Percentiles rank a stretch among this genome's conserved stretches.
These are phyloP conservation scores for Cladosporium colombiae DNA, from an alignment of 2,329 filamentous ascomycete species.

Conservation along the genomic window DNA sequence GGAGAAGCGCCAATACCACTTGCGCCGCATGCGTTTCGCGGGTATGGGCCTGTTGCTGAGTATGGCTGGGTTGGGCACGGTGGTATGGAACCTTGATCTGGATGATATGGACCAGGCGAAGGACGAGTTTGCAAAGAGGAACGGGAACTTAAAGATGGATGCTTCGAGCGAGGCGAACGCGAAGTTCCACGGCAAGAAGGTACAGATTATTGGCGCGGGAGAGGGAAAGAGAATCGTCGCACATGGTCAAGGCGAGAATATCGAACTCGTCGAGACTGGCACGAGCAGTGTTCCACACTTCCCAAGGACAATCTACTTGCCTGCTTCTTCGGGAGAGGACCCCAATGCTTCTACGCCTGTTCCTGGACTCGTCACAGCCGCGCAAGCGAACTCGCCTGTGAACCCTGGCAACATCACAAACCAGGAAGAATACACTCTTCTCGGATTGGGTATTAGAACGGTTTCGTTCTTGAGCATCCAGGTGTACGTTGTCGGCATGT, in stretches of 20 bases:
- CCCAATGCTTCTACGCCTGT: slow-evolving; percentile 23
- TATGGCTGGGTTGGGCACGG: slow-evolving; percentile 32
- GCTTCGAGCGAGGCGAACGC: slow-evolving; percentile 37
- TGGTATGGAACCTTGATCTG: slow-evolving; percentile 38
- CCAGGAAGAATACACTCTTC: slow-evolving; percentile 75
- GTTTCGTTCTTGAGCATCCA: slow-evolving; percentile 89
- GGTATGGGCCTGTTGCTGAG: slow-evolving; percentile 40
- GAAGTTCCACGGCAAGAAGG: slow-evolving; percentile 56
- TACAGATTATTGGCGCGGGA: slow-evolving; percentile 63
- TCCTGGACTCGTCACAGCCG: slow-evolving; percentile 14
- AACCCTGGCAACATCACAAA: slow-evolving; percentile 38
- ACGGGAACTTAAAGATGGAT: slow-evolving; percentile 35
- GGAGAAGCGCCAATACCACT: slow-evolving; percentile 34
- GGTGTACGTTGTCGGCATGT: slow-evolving; percentile 93
- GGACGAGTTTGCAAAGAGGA: slow-evolving; percentile 25
- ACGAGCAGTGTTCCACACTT: slow-evolving; percentile 79
- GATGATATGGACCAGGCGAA: slow-evolving; percentile 34
- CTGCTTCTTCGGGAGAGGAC: slow-evolving; percentile 46
- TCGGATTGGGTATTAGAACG: slow-evolving; percentile 83
- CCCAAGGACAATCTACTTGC: slow-evolving; percentile 69
- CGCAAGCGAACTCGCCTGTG: slow-evolving; percentile 35
- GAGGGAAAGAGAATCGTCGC: slow-evolving; percentile 52
- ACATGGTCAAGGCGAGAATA: slow-evolving; percentile 53
- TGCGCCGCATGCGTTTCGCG: slow-evolving; percentile 39
- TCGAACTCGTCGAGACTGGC: slow-evolving; percentile 77